Evolutionary conservation across 345 rosid genomes (phyloP), one percentile per base, ranked within the genome.

Genomic region (Erucastrum elatum): DNA sequence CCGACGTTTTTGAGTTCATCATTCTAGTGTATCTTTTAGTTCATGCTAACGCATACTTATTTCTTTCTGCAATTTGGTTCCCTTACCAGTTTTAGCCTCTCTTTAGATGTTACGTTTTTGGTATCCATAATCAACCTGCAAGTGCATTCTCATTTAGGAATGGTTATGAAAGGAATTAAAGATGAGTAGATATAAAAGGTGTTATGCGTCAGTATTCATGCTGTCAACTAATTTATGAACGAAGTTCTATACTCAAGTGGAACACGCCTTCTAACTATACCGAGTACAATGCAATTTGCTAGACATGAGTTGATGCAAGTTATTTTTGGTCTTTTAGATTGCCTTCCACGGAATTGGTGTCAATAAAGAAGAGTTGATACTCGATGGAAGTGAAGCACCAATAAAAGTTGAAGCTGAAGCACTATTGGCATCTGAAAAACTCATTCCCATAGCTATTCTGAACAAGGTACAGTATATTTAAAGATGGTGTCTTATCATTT

Each of bases 341-440:
- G 80, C 31, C 67, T 95, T 95, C 84, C 98, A 91, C 81, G 99
- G 99, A 70, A 91, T 95, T 81, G 86, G 81, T 66, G 77, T 95
- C 74, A 82, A 84, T 70, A 89, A 85, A 84, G 92, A 90, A 72
- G 96, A 95, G 68, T 83, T 93, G 51, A 63, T 93, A 69, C 98
- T 95, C 49, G 94, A 95, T 83, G 99, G 99, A 74, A 95, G 99
- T 85, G 99, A 93, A 70, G 96, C 97, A 70, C 99, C 99, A 61
- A 72, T 84, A 74, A 91, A 93, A 78, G 89, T 95, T 75, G 93
- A 87, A 81, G 89, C 88, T 80, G 93, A 90, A 87, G 91, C 92
- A 53, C 79, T 87, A 63, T 80, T 95, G 81, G 89, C 94, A 75
- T 83, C 90, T 49, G 99, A 93, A 83, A 87, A 82, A 69, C 88